These are phyloP conservation scores for Escovopsis sp. DNA, from an alignment of 2,329 filamentous ascomycete species.

Conservation along the genomic window DNA sequence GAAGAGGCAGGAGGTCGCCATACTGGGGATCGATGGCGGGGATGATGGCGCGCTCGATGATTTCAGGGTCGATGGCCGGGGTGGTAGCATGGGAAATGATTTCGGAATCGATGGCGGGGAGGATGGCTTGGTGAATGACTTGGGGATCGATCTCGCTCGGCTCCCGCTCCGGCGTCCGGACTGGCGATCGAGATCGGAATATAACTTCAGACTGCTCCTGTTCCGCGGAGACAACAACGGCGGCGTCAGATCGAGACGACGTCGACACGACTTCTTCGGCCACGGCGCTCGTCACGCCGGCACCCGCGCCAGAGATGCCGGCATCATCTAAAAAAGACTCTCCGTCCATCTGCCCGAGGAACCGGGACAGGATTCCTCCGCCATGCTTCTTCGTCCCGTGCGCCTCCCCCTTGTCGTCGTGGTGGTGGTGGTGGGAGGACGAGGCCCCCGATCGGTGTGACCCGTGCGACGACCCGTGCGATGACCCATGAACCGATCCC, in stretches of 20 bases:
- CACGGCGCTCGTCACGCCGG: constrained; percentile 41
- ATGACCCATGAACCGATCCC: too few species aligned
- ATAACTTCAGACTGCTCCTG: too few species aligned
- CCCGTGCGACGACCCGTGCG: too few species aligned
- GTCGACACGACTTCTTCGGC: constrained; percentile 24
- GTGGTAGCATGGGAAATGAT: constrained; percentile 42
- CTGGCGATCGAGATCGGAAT: constrained; percentile 12
- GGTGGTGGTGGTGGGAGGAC: too few species aligned
- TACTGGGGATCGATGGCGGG: constrained; percentile 52
- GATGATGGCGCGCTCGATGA: constrained; percentile 41
- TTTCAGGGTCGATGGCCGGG: constrained; percentile 48
- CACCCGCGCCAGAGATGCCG: constrained; percentile 55
- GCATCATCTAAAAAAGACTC: constrained; percentile 59
- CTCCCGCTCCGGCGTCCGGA: constrained; percentile 12
- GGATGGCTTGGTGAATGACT: constrained; percentile 40
- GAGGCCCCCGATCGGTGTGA: too few species aligned
- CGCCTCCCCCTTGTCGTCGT: too few species aligned
- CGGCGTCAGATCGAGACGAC: constrained; percentile 29
- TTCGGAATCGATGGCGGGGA: constrained; percentile 51
- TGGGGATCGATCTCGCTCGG: constrained; percentile 37
- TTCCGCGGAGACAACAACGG: constrained; percentile 26
- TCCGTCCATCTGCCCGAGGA: constrained; percentile 30
- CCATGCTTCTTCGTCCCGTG: constrained; percentile 19
- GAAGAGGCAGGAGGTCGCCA: constrained; percentile 47
- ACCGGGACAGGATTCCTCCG: constrained; percentile 31